Percentiles rank a stretch among this genome's conserved stretches.
Conservation (phyloP, 306 rosid species). For the Lotus japonicus region DNA sequence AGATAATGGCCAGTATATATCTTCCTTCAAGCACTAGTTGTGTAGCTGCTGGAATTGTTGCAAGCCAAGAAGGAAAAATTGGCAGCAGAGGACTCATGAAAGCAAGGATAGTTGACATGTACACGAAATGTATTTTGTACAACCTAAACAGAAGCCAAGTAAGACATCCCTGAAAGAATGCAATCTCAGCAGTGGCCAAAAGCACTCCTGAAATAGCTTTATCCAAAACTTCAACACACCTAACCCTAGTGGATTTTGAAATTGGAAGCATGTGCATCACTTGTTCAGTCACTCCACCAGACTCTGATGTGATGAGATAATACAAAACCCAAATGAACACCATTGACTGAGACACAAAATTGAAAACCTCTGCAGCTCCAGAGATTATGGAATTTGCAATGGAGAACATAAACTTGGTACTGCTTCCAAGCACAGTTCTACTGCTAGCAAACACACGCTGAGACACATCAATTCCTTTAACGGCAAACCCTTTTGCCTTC, state of each 20-base stretch:
- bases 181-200: conserved; percentile 83
- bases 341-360: conserved; percentile 80
- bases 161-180: conserved; percentile 82
- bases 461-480: conserved; percentile 67
- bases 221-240: conserved; percentile 92
- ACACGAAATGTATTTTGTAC: conserved; percentile 74
- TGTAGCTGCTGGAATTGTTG: conserved; percentile 75
- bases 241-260: conserved; percentile 44
- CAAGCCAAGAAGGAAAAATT: conserved; percentile 73
- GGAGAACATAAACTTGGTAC: conserved; percentile 59
- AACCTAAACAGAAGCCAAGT: conserved; percentile 89
- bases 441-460: conserved; percentile 66
- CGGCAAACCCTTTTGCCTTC: conserved; percentile 77
- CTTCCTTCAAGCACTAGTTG: conserved; percentile 81
- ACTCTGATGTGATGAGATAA: conserved; percentile 80
- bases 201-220: conserved; percentile 90
- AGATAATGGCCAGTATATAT: conserved; percentile 49
- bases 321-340: conserved; percentile 92
- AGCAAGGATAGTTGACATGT: conserved; percentile 83
- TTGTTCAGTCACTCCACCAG: conserved; percentile 99
- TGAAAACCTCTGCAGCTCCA: conserved; percentile 90
- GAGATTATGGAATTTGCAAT: conserved; percentile 68
- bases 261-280: conserved; percentile 81
- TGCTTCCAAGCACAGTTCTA: conserved; percentile 60
- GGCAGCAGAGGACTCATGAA: conserved; percentile 78